Percentiles rank a stretch among this genome's conserved stretches.
These are phyloP conservation scores for Eudorina sp. DNA, from an alignment of 139 green algal species.

Conservation along the genomic window DNA sequence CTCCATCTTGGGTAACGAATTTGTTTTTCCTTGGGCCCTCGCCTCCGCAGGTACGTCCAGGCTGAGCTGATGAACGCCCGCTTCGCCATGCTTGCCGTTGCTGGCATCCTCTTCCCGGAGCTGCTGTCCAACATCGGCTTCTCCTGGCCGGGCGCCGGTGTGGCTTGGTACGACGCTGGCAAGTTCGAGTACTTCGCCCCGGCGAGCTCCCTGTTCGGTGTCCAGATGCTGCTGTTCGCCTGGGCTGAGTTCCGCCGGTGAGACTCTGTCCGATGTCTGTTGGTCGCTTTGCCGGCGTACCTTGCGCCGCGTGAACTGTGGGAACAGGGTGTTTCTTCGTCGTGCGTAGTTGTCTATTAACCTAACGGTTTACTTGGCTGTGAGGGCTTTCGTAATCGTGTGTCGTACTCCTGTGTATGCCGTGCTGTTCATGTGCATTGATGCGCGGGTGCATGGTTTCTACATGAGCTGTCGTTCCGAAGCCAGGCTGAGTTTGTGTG, in stretches of 20 bases:
- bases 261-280: neutral
- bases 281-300: too few species aligned
- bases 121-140: constrained; percentile 53
- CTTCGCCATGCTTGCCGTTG: constrained; percentile 79
- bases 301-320: too few species aligned
- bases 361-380: too few species aligned
- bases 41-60: constrained; percentile 70
- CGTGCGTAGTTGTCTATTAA: too few species aligned
- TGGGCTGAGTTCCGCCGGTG: constrained; percentile 79
- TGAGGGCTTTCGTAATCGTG: too few species aligned
- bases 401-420: too few species aligned
- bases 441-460: too few species aligned
- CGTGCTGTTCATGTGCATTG: too few species aligned
- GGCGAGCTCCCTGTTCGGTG: constrained; percentile 69
- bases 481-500: too few species aligned
- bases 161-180: constrained; percentile 70
- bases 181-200: constrained; percentile 72
- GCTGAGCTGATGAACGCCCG: constrained; percentile 69
- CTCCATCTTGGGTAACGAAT: too few species aligned
- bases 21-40: neutral
- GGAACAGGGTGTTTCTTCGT: too few species aligned
- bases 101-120: constrained; percentile 74
- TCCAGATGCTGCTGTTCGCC: constrained; percentile 80
- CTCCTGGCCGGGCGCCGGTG: constrained; percentile 52
- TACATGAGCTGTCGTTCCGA: too few species aligned